Conservation (phyloP, 768 basidiomycete genomes). For the Sistotremastrum niveocremeum region DNA sequence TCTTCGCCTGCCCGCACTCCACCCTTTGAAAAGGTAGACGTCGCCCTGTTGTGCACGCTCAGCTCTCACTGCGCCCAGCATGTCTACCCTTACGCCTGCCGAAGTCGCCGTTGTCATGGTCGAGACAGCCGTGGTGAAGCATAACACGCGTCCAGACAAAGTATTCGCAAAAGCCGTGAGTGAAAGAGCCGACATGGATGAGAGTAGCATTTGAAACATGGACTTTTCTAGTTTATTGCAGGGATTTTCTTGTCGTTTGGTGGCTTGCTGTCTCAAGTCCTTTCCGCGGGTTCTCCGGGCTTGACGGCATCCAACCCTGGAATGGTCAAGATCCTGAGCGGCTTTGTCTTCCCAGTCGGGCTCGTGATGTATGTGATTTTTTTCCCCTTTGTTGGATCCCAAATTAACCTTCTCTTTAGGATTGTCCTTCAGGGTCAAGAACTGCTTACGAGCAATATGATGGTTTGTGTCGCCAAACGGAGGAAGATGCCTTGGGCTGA, state of each 20-base stretch:
- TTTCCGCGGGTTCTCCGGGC: slow-evolving; percentile 43
- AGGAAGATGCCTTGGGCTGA: background rate
- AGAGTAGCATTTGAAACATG: background rate
- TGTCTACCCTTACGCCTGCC: slow-evolving; percentile 37
- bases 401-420: slow-evolving; percentile 24
- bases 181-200: slow-evolving; percentile 1
- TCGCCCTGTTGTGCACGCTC: background rate
- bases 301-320: slow-evolving; percentile 46
- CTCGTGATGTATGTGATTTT: slow-evolving; percentile 48
- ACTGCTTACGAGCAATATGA: slow-evolving; percentile 63
- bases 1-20: too few relatives aligned
- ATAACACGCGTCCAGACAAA: slow-evolving; percentile 44
- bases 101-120: slow-evolving; percentile 47
- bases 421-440: slow-evolving; percentile 60
- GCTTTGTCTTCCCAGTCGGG: slow-evolving; percentile 63
- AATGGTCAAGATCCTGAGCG: slow-evolving; percentile 49
- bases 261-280: slow-evolving; percentile 45
- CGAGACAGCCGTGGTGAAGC: slow-evolving; percentile 44
- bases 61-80: slow-evolving; percentile 15
- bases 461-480: slow-evolving; percentile 28
- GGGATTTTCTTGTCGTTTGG: slow-evolving; percentile 69
- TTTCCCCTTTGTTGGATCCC: background rate
- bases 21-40: too few relatives aligned
- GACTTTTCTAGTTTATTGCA: slow-evolving; percentile 37
- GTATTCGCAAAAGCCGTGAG: slow-evolving; percentile 59